phyloP scores from a whole-genome alignment of 169 alveolate species.

The Plasmodium knowlesi region DNA sequence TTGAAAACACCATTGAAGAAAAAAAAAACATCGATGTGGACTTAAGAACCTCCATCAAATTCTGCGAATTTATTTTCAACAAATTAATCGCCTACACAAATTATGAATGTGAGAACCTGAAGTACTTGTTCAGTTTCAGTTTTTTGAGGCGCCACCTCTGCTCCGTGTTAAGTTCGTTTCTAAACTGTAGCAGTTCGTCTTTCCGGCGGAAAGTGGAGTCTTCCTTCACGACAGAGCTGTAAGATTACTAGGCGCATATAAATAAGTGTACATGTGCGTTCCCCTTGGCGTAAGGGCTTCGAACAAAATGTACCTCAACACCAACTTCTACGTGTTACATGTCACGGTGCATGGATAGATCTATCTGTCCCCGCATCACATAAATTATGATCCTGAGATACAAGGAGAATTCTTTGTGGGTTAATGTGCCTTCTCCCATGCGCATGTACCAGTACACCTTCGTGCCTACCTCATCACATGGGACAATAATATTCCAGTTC shows the following conservation, averaged over 20 bases:
- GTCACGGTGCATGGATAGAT: not conserved
- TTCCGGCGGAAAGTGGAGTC: slow-evolving; percentile 45
- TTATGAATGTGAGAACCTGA: slow-evolving; percentile 40
- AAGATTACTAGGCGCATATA: not conserved
- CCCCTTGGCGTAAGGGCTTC: not conserved
- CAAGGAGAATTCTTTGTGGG: no score
- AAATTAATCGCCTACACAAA: slow-evolving; percentile 56
- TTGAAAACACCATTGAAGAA: slow-evolving; percentile 73
- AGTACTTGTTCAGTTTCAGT: slow-evolving; percentile 43
- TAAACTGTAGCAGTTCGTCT: slow-evolving; percentile 53
- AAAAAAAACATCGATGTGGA: slow-evolving; percentile 53
- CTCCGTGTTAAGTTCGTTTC: slow-evolving; percentile 59
- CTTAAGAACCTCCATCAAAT: slow-evolving; percentile 47
- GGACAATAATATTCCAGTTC: no score
- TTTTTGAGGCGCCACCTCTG: slow-evolving; percentile 69
- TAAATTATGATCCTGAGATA: no score
- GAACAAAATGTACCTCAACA: no score
- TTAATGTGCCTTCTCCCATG: no score
- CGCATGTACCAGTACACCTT: no score
- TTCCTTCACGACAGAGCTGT: slow-evolving; percentile 61
- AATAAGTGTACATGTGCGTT: not conserved
- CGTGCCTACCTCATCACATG: no score
- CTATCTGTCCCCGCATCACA: no score
- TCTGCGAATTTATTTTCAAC: slow-evolving; percentile 69
- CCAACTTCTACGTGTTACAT: not conserved